phyloP scores from a whole-genome alignment of 345 rosid species.

The Triadica sebifera region DNA sequence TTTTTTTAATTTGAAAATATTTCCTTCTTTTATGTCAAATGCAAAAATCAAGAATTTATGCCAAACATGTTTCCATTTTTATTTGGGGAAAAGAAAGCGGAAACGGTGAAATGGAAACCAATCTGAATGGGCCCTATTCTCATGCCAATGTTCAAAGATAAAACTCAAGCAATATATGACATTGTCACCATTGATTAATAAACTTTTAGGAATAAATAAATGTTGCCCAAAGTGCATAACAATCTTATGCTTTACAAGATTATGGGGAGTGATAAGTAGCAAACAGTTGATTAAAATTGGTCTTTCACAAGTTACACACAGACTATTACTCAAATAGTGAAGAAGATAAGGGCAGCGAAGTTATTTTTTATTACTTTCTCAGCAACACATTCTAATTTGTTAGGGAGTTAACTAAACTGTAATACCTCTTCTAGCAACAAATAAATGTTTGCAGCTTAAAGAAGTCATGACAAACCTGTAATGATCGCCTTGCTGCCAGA shows the following conservation, averaged over 20 bases:
- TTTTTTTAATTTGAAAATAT: too few species aligned
- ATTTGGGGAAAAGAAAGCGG: too few species aligned
- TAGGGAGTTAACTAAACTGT: not conserved
- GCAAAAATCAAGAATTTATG: too few species aligned
- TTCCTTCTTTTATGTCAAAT: too few species aligned
- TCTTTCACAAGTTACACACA: not conserved
- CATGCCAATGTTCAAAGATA: not conserved
- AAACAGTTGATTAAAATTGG: not conserved
- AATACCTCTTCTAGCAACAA: not conserved
- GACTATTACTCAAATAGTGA: not conserved
- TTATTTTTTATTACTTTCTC: not conserved
- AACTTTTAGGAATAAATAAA: not conserved
- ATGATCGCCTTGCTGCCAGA: slow-evolving; percentile 77
- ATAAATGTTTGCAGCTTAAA: not conserved
- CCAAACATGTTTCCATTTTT: too few species aligned
- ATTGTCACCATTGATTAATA: not conserved
- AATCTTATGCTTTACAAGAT: not conserved
- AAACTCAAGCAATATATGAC: not conserved
- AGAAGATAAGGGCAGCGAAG: not conserved
- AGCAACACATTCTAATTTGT: not conserved
- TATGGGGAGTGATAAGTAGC: not conserved
- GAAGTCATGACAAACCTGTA: slow-evolving; percentile 55
- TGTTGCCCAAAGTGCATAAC: not conserved
- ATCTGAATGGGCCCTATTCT: not conserved
- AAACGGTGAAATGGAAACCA: too few species aligned